Evolutionary conservation across 768 basidiomycete genomes (phyloP).

Genomic region (Leucosporidium yakuticum): DNA sequence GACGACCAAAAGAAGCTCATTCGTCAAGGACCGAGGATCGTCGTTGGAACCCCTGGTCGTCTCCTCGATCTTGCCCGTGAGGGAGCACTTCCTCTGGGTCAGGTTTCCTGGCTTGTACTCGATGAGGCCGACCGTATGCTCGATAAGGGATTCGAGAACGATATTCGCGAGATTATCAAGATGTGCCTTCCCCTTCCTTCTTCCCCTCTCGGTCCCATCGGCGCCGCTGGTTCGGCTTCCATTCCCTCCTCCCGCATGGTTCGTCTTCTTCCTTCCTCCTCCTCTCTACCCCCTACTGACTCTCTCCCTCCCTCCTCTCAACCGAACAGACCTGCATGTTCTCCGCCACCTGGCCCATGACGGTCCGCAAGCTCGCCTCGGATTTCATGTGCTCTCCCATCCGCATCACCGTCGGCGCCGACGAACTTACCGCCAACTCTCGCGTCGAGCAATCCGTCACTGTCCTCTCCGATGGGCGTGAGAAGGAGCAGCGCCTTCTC

Average conservation of each 20-base stretch:
- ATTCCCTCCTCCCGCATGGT: constrained; percentile 5
- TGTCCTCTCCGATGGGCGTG: constrained; percentile 34
- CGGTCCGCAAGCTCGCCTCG: constrained; percentile 77
- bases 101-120: constrained; percentile 84
- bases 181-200: constrained; percentile 51
- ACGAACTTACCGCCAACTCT: constrained; percentile 89
- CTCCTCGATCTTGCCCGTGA: constrained; percentile 87
- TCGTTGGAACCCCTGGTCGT: constrained; percentile 93
- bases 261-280: background rate
- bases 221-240: constrained; percentile 91
- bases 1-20: constrained; percentile 60
- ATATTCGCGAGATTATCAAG: constrained; percentile 83
- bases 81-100: constrained; percentile 71
- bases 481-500: constrained; percentile 37
- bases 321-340: constrained; percentile 45
- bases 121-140: constrained; percentile 99
- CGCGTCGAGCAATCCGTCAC: constrained; percentile 66
- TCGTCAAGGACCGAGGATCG: constrained; percentile 55
- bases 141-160: constrained; percentile 97
- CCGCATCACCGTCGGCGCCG: constrained; percentile 87
- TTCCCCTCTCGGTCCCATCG: constrained; percentile 31
- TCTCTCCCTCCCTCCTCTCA: background rate
- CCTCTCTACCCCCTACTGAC: background rate
- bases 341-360: constrained; percentile 97
- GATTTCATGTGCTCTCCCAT: constrained; percentile 81